phyloP scores from a whole-genome alignment of 2,329 filamentous ascomycete genomes.

The Verticillium zaregamsianum region DNA sequence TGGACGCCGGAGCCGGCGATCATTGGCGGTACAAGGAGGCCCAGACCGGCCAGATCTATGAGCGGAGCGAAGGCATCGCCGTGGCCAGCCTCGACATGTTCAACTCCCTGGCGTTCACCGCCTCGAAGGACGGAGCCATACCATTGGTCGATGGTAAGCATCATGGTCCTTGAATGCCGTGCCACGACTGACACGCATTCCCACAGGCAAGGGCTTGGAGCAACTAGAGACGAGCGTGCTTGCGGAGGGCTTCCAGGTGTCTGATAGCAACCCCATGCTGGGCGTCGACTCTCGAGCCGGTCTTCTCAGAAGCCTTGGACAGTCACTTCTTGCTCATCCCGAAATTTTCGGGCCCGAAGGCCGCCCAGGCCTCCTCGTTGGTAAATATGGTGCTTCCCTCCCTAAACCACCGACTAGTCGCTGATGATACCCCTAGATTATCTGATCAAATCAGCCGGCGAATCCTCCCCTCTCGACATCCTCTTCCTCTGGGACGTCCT shows the following conservation, averaged over 20 bases:
- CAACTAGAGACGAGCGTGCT: constrained; percentile 28
- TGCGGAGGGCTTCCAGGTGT: constrained; percentile 37
- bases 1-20: constrained; percentile 52
- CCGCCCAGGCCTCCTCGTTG: constrained; percentile 43
- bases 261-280: constrained; percentile 37
- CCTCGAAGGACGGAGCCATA: constrained; percentile 7
- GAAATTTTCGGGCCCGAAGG: constrained; percentile 36
- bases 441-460: constrained; percentile 23
- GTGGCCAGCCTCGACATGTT: constrained; percentile 49
- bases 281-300: constrained; percentile 37
- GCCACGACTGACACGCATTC: neutral
- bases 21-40: constrained; percentile 42
- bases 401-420: constrained; percentile 4
- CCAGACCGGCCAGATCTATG: constrained; percentile 24
- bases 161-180: neutral
- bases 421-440: constrained; percentile 27
- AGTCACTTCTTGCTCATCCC: constrained; percentile 30
- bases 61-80: constrained; percentile 46
- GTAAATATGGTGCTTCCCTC: constrained; percentile 20
- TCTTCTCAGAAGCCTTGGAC: constrained; percentile 36
- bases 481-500: constrained; percentile 35
- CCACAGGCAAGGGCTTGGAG: constrained; percentile 26
- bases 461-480: constrained; percentile 29
- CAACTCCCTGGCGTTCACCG: constrained; percentile 31
- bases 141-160: constrained; percentile 30